Percentiles rank a stretch among this genome's conserved stretches.
These are phyloP conservation scores for Coemansia sp. DNA, from an alignment of 192 early-diverging fungal genomes.

Conservation along the genomic window DNA sequence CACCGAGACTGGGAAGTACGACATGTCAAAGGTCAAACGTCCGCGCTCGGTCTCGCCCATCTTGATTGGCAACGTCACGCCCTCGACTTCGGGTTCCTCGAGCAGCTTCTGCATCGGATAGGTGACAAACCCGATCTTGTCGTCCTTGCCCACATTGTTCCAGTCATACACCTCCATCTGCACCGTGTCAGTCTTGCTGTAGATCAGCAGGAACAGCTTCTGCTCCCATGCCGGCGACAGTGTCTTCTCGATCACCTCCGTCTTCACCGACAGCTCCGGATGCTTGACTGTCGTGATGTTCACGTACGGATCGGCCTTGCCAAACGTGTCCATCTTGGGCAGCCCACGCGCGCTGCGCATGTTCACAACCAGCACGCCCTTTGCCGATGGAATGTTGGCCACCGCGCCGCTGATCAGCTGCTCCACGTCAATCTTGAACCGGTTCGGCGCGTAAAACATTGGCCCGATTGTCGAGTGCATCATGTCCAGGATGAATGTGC, in stretches of 20 bases:
- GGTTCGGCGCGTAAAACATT: conserved; percentile 83
- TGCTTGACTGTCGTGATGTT: conserved; percentile 65
- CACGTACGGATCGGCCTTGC: conserved; percentile 87
- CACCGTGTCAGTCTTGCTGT: conserved; percentile 69
- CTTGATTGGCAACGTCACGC: conserved; percentile 42
- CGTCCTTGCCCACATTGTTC: conserved; percentile 71
- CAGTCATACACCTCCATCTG: conserved; percentile 78
- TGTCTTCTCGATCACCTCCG: conserved; percentile 67
- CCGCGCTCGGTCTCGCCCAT: conserved; percentile 50
- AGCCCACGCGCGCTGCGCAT: conserved; percentile 76
- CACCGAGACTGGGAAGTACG: conserved; percentile 43
- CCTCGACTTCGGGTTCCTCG: conserved; percentile 50
- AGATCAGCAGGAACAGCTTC: conserved; percentile 70
- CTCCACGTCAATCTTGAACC: conserved; percentile 74
- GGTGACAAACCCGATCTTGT: conserved; percentile 50
- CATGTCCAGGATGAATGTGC: conserved; percentile 69
- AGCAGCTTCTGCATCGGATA: conserved; percentile 50
- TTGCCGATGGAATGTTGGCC: conserved; percentile 61
- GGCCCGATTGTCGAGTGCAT: conserved; percentile 68
- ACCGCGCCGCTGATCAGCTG: conserved; percentile 68
- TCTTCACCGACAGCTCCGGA: conserved; percentile 58
- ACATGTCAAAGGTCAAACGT: conserved; percentile 41
- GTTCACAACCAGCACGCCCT: conserved; percentile 80
- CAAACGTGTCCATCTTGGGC: conserved; percentile 82
- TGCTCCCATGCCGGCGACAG: conserved; percentile 86